Percentiles rank a stretch among this genome's conserved stretches.
Conservation (phyloP, 192 early-diverging fungal genomes). For the Gonapodya prolifera region DNA sequence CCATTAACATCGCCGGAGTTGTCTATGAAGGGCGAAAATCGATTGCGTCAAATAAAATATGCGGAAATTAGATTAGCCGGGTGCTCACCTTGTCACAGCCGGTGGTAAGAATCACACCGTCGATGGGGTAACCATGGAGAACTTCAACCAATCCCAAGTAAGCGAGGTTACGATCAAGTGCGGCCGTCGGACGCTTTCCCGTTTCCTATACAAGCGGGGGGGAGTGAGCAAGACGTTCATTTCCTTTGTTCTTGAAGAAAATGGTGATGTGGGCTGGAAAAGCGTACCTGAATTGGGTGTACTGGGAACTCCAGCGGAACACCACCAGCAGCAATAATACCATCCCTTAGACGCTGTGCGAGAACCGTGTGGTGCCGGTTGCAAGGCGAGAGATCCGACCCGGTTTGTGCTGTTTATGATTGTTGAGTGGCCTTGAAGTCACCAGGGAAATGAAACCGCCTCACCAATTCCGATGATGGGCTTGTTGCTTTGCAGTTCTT, state of each 20-base stretch:
- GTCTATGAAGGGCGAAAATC: neutral
- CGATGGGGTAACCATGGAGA: constrained; percentile 2
- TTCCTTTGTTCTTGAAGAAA: too few species aligned
- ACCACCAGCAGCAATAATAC: neutral
- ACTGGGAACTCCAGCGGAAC: constrained; percentile 4
- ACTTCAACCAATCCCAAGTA: neutral
- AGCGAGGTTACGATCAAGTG: constrained; percentile 2
- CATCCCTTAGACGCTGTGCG: neutral
- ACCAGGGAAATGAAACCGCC: neutral
- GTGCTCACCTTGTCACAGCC: neutral
- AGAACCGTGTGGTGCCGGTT: constrained; percentile 3
- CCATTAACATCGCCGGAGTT: constrained; percentile 2
- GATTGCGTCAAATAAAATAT: neutral
- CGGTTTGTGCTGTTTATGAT: neutral
- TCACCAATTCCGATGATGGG: constrained; percentile 1
- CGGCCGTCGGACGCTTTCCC: constrained; percentile 2
- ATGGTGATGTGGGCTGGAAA: too few species aligned
- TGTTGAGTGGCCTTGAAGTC: too few species aligned
- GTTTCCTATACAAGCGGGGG: neutral
- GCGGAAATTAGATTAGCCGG: too few species aligned
- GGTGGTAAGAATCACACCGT: constrained; percentile 1
- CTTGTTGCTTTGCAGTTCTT: neutral
- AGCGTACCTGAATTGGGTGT: neutral
- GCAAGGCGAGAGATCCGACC: neutral
- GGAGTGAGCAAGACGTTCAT: too few species aligned